Base-by-base conservation (phyloP, 108 stramenopile species). In the Fistulifera solaris region DNA sequence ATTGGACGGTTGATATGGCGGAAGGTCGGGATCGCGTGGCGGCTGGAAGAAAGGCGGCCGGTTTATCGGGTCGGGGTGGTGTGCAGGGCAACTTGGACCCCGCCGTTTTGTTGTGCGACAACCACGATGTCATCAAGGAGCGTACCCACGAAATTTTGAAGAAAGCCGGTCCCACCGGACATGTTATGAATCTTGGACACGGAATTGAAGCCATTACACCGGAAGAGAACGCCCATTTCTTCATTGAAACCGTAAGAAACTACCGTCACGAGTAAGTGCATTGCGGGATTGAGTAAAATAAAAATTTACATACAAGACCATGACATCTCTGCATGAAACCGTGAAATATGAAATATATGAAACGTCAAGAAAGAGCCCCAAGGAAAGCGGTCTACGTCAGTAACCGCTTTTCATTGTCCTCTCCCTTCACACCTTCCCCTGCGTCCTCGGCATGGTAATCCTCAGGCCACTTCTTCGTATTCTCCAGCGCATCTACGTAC, bases 131-230 rank as follows among this genome's bases (percentile, higher is more conserved):
- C n/a, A 96, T 93, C 70, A 71, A 88, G 70, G 93, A 96, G 71
- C 78, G 93, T 14, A 78, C 97, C 15, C 83, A 94, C 52, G 94
- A 95, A 58, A 97, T 98, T 39, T 54, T 98, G 54, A 80, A 68
- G 54, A 87, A 87, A 67, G 95, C 90, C 17, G 94, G 89, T 14
- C 63, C 65, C 16, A 83, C 71, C 31, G 94, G 94, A 7, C 97
- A 98, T 61, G 90, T 96, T 2, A 98, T 98, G 97, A 98, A 98
- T 74, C 70, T 98, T 49, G 97, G 97, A 41, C 97, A 98, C 72
- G 97, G 97, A 22, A 98, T 98, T 58, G 95, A 98, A 46, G 95
- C 96, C 24, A 74, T 70, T 40, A 98, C 97, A 22, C 71, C 92
- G 1, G 97, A 98, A 51, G 95, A 95, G 56, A 95, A 96, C 59